phyloP scores from a whole-genome alignment of 257 asterid genomes.

The Solanum ossicruentum region DNA sequence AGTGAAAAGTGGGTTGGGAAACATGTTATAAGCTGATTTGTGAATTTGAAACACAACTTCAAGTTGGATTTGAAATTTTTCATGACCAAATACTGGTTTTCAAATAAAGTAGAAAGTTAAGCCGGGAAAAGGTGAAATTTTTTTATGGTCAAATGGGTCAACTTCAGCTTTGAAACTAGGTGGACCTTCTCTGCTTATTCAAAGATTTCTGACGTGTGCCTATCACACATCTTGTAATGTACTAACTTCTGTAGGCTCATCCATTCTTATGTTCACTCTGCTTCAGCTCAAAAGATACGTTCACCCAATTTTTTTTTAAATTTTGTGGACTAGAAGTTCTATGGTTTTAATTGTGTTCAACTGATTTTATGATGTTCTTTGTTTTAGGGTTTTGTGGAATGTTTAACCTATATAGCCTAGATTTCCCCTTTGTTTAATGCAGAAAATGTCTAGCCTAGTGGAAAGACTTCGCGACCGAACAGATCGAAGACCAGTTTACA shows the following conservation, averaged over 20 bases:
- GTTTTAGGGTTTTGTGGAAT: neutral
- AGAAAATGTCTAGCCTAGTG: constrained; percentile 41
- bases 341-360: neutral
- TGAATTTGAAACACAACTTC: neutral
- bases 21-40: neutral
- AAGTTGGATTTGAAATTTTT: neutral
- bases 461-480: constrained; percentile 65
- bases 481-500: constrained; percentile 75
- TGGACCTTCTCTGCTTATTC: neutral
- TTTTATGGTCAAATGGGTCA: neutral
- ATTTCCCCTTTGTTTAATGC: neutral
- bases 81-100: neutral
- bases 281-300: neutral
- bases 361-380: neutral
- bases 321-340: neutral
- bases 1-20: neutral
- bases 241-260: neutral
- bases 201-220: neutral
- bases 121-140: neutral
- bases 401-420: neutral
- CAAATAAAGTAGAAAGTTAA: neutral
- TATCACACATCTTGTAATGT: neutral
- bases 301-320: neutral
- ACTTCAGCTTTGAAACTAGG: neutral
- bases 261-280: neutral